phyloP scores from a whole-genome alignment of 306 rosid species.

The Cicer pinnatifidum region DNA sequence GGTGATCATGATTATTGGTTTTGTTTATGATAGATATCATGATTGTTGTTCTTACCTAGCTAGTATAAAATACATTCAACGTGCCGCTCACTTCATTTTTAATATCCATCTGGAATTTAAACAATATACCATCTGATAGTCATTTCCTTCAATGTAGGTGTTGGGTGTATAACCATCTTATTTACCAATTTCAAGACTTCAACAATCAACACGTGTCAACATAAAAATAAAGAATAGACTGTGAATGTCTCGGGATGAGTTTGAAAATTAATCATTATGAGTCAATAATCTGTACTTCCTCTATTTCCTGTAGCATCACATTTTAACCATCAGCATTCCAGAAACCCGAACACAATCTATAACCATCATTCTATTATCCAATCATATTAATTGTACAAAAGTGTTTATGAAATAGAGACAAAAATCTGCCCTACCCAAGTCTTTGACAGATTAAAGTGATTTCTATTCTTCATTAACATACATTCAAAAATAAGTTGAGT shows the following conservation, averaged over 20 bases:
- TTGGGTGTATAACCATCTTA: neutral
- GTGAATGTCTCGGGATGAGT: neutral
- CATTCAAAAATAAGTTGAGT: neutral
- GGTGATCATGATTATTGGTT: neutral
- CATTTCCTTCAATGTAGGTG: constrained; percentile 8
- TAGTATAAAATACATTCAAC: no score
- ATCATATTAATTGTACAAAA: neutral
- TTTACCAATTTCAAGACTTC: neutral
- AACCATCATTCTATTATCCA: no score
- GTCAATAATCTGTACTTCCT: no score
- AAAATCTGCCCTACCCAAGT: neutral
- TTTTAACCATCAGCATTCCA: no score
- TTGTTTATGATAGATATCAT: neutral
- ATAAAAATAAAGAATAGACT: neutral
- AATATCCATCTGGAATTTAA: neutral
- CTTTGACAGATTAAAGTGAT: constrained; percentile 7
- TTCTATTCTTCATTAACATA: neutral
- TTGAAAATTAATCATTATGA: neutral
- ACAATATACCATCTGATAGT: constrained; percentile 4
- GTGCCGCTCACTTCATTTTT: neutral
- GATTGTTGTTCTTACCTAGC: neutral
- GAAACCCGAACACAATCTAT: no score
- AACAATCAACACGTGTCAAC: constrained; percentile 6
- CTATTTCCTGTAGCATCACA: no score
- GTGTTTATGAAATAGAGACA: no score